A percentile compares a stretch with the other conserved stretches of the same genome.
These are phyloP conservation scores for Carpinus viminea DNA, from an alignment of 306 rosid species.

Conservation along the genomic window DNA sequence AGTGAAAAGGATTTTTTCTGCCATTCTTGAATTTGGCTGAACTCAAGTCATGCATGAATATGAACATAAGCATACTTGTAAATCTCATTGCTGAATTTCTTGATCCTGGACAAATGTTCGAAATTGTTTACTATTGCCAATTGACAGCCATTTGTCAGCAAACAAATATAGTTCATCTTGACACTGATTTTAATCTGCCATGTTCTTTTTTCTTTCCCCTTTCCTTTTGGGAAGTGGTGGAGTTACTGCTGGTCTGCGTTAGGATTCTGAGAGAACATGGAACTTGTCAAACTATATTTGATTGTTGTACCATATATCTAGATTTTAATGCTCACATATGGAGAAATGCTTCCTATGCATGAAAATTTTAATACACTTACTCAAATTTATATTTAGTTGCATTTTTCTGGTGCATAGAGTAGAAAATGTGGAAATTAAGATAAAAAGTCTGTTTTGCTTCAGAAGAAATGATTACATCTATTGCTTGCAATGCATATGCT, in stretches of 20 bases:
- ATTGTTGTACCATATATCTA: neutral
- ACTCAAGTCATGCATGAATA: neutral
- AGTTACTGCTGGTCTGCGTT: neutral
- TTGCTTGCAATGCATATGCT: neutral
- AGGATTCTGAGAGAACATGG: neutral
- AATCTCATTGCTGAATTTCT: neutral
- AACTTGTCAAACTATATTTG: neutral
- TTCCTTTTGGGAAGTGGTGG: neutral
- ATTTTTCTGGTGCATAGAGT: neutral
- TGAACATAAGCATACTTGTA: neutral
- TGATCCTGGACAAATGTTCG: neutral
- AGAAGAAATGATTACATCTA: neutral
- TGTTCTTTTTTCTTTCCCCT: neutral
- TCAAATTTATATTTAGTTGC: neutral
- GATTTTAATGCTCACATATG: neutral
- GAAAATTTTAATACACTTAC: neutral
- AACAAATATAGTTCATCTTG: neutral
- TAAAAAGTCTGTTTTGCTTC: neutral
- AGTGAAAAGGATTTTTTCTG: neutral
- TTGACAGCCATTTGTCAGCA: neutral
- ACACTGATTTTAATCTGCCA: neutral
- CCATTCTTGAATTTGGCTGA: slow-evolving; percentile 2
- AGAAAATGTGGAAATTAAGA: neutral
- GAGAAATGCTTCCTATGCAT: neutral
- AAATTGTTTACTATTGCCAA: neutral